Conservation (phyloP, 345 rosid genomes). For the Salix viminalis region DNA sequence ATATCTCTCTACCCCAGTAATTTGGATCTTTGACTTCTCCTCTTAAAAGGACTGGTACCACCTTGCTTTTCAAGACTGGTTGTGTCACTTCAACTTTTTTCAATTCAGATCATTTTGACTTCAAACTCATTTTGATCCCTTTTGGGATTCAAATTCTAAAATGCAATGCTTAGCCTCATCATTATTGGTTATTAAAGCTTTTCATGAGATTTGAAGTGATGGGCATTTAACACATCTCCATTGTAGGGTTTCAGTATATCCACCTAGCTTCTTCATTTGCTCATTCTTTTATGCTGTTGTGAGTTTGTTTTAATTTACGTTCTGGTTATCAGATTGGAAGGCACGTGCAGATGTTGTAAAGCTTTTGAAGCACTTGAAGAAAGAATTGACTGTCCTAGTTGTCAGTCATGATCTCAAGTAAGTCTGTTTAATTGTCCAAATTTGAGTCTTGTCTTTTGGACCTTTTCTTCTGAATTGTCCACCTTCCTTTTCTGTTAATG, state of each 20-base stretch:
- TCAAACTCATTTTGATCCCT: neutral
- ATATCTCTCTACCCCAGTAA: neutral
- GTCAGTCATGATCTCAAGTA: slow-evolving; percentile 95
- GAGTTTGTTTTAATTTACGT: neutral
- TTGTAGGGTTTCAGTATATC: neutral
- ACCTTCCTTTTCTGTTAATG: neutral
- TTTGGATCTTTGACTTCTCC: neutral
- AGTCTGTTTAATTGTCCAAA: slow-evolving; percentile 17
- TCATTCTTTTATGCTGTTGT: neutral
- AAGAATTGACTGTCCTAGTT: slow-evolving; percentile 74
- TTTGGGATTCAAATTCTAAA: neutral
- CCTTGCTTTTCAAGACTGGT: neutral
- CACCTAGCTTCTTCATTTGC: slow-evolving; percentile 1
- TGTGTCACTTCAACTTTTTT: neutral
- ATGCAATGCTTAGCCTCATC: neutral
- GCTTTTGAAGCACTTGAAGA: slow-evolving; percentile 81
- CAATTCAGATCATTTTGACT: neutral
- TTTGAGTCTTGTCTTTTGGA: neutral
- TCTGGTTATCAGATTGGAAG: slow-evolving; percentile 69
- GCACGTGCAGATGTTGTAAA: slow-evolving; percentile 85
- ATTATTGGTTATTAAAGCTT: neutral
- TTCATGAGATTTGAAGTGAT: neutral
- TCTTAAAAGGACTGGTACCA: neutral
- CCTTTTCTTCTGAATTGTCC: neutral
- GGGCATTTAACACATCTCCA: neutral